Conservation (phyloP, 257 asterid genomes). For the Solanum neorickii region DNA sequence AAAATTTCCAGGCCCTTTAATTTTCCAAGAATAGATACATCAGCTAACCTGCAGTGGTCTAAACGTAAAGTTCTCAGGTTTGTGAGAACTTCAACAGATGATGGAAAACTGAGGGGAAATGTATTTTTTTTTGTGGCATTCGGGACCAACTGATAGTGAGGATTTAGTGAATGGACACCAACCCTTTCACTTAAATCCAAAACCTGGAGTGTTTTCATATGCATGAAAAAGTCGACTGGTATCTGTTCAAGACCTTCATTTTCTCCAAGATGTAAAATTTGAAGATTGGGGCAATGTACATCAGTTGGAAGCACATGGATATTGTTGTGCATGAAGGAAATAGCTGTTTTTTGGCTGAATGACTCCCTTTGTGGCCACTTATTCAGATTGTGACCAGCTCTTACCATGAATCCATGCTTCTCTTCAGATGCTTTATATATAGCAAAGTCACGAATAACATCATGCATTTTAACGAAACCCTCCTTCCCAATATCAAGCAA, state of each 20-base stretch:
- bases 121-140: neutral
- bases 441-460: neutral
- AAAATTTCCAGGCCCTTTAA: neutral
- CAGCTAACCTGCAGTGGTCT: neutral
- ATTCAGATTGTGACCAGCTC: neutral
- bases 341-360: neutral
- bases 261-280: slow-evolving; percentile 5
- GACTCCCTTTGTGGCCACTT: neutral
- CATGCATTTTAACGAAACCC: neutral
- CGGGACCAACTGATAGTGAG: neutral
- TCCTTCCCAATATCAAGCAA: neutral
- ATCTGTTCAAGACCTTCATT: slow-evolving; percentile 1
- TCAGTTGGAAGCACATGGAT: neutral
- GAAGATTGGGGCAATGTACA: neutral
- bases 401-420: neutral
- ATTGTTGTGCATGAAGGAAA: slow-evolving; percentile 4
- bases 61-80: neutral
- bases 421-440: slow-evolving; percentile 1
- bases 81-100: neutral
- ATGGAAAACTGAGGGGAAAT: neutral
- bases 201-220: neutral
- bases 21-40: neutral
- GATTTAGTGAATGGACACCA: neutral
- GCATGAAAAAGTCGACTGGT: neutral
- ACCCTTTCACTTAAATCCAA: slow-evolving; percentile 6